These are phyloP conservation scores for Liquidambar formosana DNA, from an alignment of 164 flowering plant genomes.

Conservation along the genomic window DNA sequence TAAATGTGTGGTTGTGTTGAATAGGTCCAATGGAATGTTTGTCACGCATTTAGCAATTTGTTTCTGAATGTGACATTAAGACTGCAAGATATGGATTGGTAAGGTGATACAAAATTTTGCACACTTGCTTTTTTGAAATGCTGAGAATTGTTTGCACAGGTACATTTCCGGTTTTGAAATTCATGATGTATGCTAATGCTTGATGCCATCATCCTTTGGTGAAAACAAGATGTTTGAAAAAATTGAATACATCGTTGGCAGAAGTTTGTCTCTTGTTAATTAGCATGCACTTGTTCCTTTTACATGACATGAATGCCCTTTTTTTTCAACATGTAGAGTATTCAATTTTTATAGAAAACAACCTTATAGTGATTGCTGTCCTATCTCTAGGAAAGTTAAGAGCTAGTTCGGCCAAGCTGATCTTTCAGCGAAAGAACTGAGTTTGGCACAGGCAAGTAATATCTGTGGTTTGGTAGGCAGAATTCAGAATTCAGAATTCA, in stretches of 20 bases:
- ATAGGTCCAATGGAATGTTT: slow-evolving; percentile 99
- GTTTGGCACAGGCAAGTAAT: too few relatives aligned
- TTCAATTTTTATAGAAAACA: too few relatives aligned
- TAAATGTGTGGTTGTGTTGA: slow-evolving; percentile 9
- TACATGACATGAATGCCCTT: background rate
- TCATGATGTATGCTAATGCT: background rate
- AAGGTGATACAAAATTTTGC: slow-evolving; percentile 18
- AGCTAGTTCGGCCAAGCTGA: too few relatives aligned
- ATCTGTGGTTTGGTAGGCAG: too few relatives aligned
- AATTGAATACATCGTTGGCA: too few relatives aligned
- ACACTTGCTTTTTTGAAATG: slow-evolving; percentile 2
- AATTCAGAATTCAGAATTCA: too few relatives aligned
- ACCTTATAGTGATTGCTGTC: too few relatives aligned
- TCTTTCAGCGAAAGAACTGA: too few relatives aligned
- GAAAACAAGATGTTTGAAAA: too few relatives aligned
- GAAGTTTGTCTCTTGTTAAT: background rate
- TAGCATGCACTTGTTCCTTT: background rate
- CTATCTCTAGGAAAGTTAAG: too few relatives aligned
- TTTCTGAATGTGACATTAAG: slow-evolving; percentile 73
- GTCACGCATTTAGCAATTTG: slow-evolving; percentile 91
- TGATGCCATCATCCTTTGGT: background rate
- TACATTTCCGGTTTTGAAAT: background rate
- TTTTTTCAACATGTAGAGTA: background rate
- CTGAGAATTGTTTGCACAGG: background rate
- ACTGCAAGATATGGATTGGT: slow-evolving; percentile 77